Conservation (phyloP, 306 rosid genomes). For the Vigna trinervia region DNA sequence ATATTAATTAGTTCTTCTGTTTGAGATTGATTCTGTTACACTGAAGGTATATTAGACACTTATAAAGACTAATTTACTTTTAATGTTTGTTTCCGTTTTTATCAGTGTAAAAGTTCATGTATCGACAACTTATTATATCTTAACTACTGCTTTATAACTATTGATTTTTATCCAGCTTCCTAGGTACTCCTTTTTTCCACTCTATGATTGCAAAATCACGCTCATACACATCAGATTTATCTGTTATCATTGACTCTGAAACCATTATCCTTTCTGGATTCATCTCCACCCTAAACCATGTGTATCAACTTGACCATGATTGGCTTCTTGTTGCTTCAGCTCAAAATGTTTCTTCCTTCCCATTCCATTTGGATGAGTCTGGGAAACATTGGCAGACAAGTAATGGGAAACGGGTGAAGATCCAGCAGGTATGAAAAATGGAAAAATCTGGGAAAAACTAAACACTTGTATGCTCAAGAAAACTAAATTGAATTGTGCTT, state of each 20-base stretch:
- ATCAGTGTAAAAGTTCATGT: background rate
- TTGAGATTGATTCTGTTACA: background rate
- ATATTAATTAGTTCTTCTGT: constrained; percentile 12
- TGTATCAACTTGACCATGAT: constrained; percentile 64
- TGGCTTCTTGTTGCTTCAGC: constrained; percentile 87
- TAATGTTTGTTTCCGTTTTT: background rate
- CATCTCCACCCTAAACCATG: constrained; percentile 67
- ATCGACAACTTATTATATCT: background rate
- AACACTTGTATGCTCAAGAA: constrained; percentile 32
- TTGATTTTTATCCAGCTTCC: constrained; percentile 70
- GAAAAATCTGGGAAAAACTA: constrained; percentile 26
- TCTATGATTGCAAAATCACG: constrained; percentile 79
- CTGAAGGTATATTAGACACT: background rate
- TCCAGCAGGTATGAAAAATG: constrained; percentile 60
- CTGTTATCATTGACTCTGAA: constrained; percentile 72
- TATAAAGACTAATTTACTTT: constrained; percentile 9
- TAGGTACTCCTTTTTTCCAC: constrained; percentile 91
- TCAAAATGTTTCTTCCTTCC: constrained; percentile 64
- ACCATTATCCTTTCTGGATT: constrained; percentile 73
- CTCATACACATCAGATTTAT: constrained; percentile 64
- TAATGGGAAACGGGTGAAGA: constrained; percentile 50
- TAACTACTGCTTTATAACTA: constrained; percentile 35
- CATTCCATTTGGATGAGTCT: constrained; percentile 63
- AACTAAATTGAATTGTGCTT: constrained; percentile 37
- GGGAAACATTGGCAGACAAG: constrained; percentile 59